phyloP scores from a whole-genome alignment of 2,329 filamentous ascomycete species.

The Microdochium nivale region DNA sequence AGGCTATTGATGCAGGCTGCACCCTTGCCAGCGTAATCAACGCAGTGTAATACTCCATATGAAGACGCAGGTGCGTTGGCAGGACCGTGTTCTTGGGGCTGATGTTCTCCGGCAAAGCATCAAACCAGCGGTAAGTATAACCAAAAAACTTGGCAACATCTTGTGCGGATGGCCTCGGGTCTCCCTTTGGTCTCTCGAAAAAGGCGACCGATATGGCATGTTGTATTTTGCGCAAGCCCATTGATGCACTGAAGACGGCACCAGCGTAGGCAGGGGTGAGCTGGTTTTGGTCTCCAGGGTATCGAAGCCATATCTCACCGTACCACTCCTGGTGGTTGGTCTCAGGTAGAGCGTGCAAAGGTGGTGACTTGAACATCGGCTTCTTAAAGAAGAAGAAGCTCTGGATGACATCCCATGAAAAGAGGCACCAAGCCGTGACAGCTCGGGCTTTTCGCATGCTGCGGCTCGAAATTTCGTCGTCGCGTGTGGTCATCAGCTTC shows the following conservation, averaged over 20 bases:
- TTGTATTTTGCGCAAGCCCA: neutral
- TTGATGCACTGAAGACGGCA: neutral
- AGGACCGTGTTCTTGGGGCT: neutral
- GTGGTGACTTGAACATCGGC: conserved; percentile 16
- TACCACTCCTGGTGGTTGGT: conserved; percentile 16
- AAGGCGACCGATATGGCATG: neutral
- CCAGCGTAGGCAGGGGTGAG: neutral
- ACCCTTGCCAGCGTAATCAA: neutral
- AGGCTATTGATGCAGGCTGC: neutral
- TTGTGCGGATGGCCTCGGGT: neutral
- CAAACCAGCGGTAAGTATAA: neutral
- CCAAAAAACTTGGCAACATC: neutral
- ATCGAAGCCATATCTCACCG: conserved; percentile 26
- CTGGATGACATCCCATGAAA: neutral
- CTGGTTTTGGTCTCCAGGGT: too few species aligned
- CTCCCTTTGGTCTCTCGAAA: neutral
- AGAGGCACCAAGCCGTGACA: conserved; percentile 25
- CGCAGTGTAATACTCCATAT: neutral
- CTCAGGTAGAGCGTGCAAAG: conserved; percentile 22
- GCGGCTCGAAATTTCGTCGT: conserved; percentile 5
- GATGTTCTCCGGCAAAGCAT: neutral
- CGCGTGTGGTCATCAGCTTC: conserved; percentile 15
- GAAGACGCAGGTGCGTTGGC: neutral
- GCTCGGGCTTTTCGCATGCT: conserved; percentile 7
- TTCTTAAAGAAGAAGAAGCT: conserved; percentile 11